Evolutionary conservation across 495 filamentous ascomycete genomes (phyloP).

Genomic region (Geopyxis carbonaria): DNA sequence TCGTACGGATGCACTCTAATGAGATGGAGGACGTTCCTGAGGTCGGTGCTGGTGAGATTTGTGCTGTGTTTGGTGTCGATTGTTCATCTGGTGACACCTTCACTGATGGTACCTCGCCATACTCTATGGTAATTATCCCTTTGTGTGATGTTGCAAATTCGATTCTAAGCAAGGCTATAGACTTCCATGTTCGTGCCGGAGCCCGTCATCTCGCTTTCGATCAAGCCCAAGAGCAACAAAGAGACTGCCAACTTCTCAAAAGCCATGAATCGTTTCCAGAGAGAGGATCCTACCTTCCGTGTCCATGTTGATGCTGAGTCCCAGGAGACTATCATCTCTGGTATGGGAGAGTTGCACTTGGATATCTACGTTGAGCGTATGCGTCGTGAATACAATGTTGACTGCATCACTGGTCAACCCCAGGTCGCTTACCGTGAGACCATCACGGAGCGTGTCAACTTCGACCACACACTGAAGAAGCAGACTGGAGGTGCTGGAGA

Average conservation of each 20-base stretch:
- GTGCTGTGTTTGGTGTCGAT: slow-evolving; percentile 95
- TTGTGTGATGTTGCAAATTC: background rate
- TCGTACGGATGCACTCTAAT: slow-evolving; percentile 98
- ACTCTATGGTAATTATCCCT: slow-evolving; percentile 46
- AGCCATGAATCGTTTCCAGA: slow-evolving; percentile 96
- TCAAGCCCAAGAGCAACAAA: slow-evolving; percentile 88
- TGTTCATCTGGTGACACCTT: slow-evolving; percentile 98
- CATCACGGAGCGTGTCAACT: slow-evolving; percentile 54
- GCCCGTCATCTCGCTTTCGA: slow-evolving; percentile 91
- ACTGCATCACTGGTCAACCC: slow-evolving; percentile 86
- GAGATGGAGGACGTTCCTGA: slow-evolving; percentile 95
- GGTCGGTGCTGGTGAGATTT: slow-evolving; percentile 91
- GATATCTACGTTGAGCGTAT: slow-evolving; percentile 98
- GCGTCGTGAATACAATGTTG: slow-evolving; percentile 90
- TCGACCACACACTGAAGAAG: slow-evolving; percentile 89
- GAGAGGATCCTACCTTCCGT: slow-evolving; percentile 96
- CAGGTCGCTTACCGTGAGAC: slow-evolving; percentile 98
- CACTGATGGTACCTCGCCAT: slow-evolving; percentile 84
- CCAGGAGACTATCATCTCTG: slow-evolving; percentile 90
- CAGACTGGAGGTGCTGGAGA: slow-evolving; percentile 95
- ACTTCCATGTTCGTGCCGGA: slow-evolving; percentile 98
- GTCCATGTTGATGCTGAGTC: slow-evolving; percentile 80
- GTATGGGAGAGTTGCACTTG: slow-evolving; percentile 96
- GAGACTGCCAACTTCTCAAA: slow-evolving; percentile 92
- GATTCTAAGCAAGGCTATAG: slow-evolving; percentile 9